A percentile compares a stretch with the other conserved stretches of the same genome.
phyloP scores from a whole-genome alignment of 306 rosid genomes.

The Pterocarpus santalinus region DNA sequence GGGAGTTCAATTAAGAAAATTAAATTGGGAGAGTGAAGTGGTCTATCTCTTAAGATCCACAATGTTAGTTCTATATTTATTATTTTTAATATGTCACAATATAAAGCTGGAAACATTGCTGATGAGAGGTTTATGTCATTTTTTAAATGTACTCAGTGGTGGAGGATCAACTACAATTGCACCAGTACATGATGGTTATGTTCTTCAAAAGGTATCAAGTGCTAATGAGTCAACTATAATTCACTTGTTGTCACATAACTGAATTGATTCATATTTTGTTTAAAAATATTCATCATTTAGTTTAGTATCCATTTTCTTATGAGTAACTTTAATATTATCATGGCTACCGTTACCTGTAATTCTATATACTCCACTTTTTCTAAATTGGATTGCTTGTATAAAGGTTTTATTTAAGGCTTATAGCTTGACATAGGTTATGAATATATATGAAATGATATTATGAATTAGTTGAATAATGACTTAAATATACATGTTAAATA shows the following conservation, averaged over 20 bases:
- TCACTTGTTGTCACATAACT: constrained; percentile 22
- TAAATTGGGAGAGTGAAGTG: not conserved
- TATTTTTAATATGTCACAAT: constrained; percentile 5
- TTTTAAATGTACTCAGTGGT: constrained; percentile 65
- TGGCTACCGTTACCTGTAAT: constrained; percentile 18
- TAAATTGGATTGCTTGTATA: not conserved
- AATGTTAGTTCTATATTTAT: not conserved
- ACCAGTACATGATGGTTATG: constrained; percentile 98
- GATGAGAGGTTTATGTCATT: constrained; percentile 42
- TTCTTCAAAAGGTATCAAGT: constrained; percentile 87
- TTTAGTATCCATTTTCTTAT: constrained; percentile 37
- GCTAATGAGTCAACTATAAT: constrained; percentile 14
- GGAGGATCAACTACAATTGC: constrained; percentile 99
- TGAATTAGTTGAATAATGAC: not conserved
- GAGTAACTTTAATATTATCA: not conserved
- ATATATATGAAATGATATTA: constrained; percentile 16
- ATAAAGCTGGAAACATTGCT: constrained; percentile 37
- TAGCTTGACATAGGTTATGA: constrained; percentile 2
- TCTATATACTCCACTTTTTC: not conserved
- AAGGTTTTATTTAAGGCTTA: constrained; percentile 5
- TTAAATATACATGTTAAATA: not conserved
- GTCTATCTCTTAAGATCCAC: not conserved
- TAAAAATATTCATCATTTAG: constrained; percentile 13
- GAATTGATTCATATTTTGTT: constrained; percentile 26
- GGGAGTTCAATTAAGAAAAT: constrained; percentile 28